A percentile compares a stretch with the other conserved stretches of the same genome.
Conservation (phyloP, 108 stramenopile genomes). For the Schizochytrium sp. region DNA sequence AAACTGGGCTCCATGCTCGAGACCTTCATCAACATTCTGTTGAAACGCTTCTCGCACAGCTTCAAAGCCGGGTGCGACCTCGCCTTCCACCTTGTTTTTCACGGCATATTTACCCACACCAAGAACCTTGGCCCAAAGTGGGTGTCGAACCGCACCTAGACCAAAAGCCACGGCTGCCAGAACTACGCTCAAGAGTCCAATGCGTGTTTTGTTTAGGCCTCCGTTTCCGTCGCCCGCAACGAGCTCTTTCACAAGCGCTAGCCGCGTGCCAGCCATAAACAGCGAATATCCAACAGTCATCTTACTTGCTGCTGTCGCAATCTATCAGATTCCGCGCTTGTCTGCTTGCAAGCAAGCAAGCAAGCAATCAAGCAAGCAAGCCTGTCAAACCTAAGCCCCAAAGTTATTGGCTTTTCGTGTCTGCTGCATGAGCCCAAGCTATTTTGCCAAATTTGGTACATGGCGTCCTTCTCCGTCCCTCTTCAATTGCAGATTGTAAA, state of each 20-base stretch:
- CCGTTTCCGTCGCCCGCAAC: too few species aligned
- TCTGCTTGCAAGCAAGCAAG: not conserved
- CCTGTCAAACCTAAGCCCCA: not conserved
- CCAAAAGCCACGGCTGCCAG: not conserved
- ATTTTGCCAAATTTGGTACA: too few species aligned
- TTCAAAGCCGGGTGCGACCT: constrained; percentile 30
- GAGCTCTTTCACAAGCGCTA: too few species aligned
- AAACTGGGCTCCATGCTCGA: constrained; percentile 16
- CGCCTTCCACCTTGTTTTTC: not conserved
- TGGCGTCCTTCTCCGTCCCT: too few species aligned
- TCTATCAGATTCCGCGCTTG: too few species aligned
- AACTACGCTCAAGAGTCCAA: not conserved
- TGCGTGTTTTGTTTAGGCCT: not conserved
- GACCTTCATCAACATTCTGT: not conserved
- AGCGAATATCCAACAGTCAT: too few species aligned
- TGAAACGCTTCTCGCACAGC: constrained; percentile 28
- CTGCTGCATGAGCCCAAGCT: too few species aligned
- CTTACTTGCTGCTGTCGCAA: too few species aligned
- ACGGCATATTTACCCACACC: constrained; percentile 12
- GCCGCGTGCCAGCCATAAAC: too few species aligned
- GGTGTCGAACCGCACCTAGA: not conserved
- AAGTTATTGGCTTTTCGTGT: not conserved
- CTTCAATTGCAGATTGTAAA: too few species aligned
- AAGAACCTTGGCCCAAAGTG: not conserved
- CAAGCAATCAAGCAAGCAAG: constrained; percentile 14